Base-by-base conservation (phyloP, 768 basidiomycete species). In the Lentinula detonsa region DNA sequence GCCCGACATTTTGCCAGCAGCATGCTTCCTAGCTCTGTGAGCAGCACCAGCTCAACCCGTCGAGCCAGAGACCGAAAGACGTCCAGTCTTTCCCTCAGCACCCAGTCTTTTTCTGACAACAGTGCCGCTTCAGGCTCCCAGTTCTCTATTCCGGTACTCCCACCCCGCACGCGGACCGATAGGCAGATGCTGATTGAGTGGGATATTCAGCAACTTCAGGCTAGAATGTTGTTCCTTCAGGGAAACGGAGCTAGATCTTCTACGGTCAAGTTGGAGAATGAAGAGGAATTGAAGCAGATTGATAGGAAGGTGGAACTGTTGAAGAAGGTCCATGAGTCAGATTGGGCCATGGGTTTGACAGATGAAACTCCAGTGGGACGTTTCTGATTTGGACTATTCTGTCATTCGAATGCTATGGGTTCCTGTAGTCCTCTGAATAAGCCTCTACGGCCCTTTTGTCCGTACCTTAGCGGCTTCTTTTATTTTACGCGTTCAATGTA, bases 201-300 rank as follows among this genome's bases (percentile, higher is more conserved):
- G 37, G 59, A 60, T 11, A 60, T 60, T 42, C 59, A 60, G 35
- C 15, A 7, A 11, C 39, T 60, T 18, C 59, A 60, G 40, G 48
- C 49, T 6, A 60, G 40, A n/a, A 60, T 60, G 40, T 51, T 60
- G 35, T 13, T 33, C 10, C 59, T 60, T 40, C 59, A 60, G 34
- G 59, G 49, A 23, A 18, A 42, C 16, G 35, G 39, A 7, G 40
- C 52, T 28, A 40, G 28, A 2, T 51, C 59, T 9, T 21, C 16
- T 15, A 28, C 23, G 28, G 43, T 23, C 16, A n/a, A 7, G 5
- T 33, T 21, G 9, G 59, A 60, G 37, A 52, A 34, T 15, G 49
- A 52, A 28, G 59, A 60, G n/a, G 46, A 59, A 28, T 21, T 59
- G 46, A 59, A 18, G 37, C 45, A 59, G 16, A 52, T 60, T 31